Evolutionary conservation across 257 asterid species (phyloP), one percentile per base, ranked within the genome.

Genomic region (Forsythia suspensa): DNA sequence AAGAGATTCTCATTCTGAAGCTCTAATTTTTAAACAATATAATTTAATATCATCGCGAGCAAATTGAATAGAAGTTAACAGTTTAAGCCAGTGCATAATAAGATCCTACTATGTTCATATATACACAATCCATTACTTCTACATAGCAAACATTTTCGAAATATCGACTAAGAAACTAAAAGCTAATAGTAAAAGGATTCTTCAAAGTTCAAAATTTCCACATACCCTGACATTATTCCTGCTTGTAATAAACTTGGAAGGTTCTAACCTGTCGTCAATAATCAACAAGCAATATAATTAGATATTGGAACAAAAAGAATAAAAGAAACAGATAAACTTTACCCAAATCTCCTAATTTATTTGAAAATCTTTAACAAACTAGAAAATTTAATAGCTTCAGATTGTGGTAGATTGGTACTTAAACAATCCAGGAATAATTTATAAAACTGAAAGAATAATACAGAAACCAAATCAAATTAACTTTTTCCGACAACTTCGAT

Each of bases 181-280:
- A 0, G 10, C n/a, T 39, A 9, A 68, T 1, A 39, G 2, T 12
- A 71, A 51, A 57, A 59, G 63, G 2, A 2, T 13, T 41, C 6
- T 40, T 12, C 6, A 55, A 11, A 12, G 41, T 16, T n/a, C 20
- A 24, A 69, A 34, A 1, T 11, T 37, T 59, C 34, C 48, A 73
- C 29, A 68, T 80, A 83, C 87, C 87, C 82, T 16, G 84, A 80
- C 87, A 84, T 84, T 74, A 63, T 84, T 40, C n/a, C 43, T 70
- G 65, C 77, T 38, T 59, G 82, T 55, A 51, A n/a, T 24, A 21
- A 36, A 74, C 61, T 81, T 71, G 76, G 73, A 72, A 77, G 76
- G 78, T 80, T 68, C 75, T 63, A 72, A 74, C 67, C 83, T 74
- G 84, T 20, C 44, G 20, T 38, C 43, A 24, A 29, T 40, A 57